Evolutionary conservation across 2,329 filamentous ascomycete genomes (phyloP).

Genomic region (Magnaporthiopsis incrustans): DNA sequence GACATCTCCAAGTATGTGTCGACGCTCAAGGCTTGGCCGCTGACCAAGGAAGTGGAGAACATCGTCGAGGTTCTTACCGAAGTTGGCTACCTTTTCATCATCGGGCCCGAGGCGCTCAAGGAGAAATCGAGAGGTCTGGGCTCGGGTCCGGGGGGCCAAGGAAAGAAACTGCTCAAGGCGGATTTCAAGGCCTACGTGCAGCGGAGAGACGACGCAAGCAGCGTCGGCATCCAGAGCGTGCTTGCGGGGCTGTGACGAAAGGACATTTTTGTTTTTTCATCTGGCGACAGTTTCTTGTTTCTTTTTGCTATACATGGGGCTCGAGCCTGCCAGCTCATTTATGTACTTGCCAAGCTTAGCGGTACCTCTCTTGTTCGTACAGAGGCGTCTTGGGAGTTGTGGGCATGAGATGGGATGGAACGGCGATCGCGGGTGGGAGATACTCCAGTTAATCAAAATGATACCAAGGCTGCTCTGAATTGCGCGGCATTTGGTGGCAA

Average conservation of each 20-base stretch:
- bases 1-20: conserved; percentile 92
- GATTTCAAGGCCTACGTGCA: conserved; percentile 80
- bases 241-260: conserved; percentile 14
- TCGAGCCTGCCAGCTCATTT: too few species aligned
- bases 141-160: conserved; percentile 29
- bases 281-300: too few species aligned
- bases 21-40: conserved; percentile 73
- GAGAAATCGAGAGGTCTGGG: conserved; percentile 59
- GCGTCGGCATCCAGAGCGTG: conserved; percentile 31
- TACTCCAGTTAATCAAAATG: too few species aligned
- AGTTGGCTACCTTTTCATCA: conserved; percentile 92
- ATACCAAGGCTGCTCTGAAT: too few species aligned
- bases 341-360: too few species aligned
- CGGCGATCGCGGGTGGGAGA: too few species aligned
- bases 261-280: background rate
- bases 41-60: conserved; percentile 58
- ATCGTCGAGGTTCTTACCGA: conserved; percentile 82
- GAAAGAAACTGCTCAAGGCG: conserved; percentile 52
- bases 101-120: conserved; percentile 69
- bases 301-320: too few species aligned
- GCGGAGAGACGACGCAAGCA: conserved; percentile 75
- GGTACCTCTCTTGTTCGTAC: too few species aligned
- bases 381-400: too few species aligned
- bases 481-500: too few species aligned
- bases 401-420: too few species aligned